Conservation (phyloP, 805 yeast species). For the Kodamaea lidongshanica region DNA sequence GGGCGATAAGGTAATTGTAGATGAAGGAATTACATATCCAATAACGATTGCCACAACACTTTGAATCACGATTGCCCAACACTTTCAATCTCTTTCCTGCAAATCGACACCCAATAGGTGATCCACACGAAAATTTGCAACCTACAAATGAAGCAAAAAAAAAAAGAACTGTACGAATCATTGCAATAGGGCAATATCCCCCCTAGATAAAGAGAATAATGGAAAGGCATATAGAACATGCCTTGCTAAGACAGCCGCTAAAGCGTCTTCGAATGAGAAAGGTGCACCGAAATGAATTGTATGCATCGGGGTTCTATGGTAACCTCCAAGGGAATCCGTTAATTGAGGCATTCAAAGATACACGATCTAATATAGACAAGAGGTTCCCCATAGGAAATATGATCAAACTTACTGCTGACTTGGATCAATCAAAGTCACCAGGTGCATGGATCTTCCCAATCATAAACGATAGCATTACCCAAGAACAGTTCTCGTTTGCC, state of each 20-base stretch:
- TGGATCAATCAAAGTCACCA: not conserved
- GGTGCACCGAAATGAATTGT: constrained; percentile 17
- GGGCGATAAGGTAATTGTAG: too few relatives aligned
- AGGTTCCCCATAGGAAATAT: constrained; percentile 27
- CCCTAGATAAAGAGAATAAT: too few relatives aligned
- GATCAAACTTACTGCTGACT: constrained; percentile 14
- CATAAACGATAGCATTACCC: constrained; percentile 4
- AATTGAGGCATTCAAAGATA: constrained; percentile 18
- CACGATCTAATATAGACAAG: constrained; percentile 20
- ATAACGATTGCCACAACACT: too few relatives aligned
- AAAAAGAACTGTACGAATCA: too few relatives aligned
- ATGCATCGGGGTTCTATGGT: constrained; percentile 15
- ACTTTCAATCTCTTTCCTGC: too few relatives aligned
- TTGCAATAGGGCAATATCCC: too few relatives aligned
- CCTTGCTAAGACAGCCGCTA: constrained; percentile 25
- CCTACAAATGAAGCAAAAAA: too few relatives aligned
- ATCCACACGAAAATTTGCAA: too few relatives aligned
- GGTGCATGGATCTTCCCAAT: constrained; percentile 9
- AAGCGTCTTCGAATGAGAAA: constrained; percentile 21
- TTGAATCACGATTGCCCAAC: too few relatives aligned
- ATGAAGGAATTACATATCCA: too few relatives aligned
- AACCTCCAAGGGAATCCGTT: constrained; percentile 23
- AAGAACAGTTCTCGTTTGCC: constrained; percentile 9
- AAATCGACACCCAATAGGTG: too few relatives aligned
- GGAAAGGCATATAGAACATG: constrained; percentile 24